phyloP scores from a whole-genome alignment of 371 early-diverging fungal genomes.

The Entomophthora muscae region DNA sequence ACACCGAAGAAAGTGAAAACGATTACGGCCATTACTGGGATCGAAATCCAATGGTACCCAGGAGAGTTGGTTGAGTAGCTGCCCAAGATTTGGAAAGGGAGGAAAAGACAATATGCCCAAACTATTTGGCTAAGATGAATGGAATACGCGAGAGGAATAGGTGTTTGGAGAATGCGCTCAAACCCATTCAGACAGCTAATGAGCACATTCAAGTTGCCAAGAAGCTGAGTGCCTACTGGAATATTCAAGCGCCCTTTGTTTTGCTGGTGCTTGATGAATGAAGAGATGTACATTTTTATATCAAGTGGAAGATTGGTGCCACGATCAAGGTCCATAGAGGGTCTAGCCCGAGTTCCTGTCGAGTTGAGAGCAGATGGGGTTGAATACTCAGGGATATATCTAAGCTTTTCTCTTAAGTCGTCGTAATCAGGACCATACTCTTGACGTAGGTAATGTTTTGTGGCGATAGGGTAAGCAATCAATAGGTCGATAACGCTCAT shows the following conservation, averaged over 20 bases:
- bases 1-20: constrained; percentile 57
- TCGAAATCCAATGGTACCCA: constrained; percentile 16
- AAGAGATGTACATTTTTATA: constrained; percentile 20
- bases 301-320: constrained; percentile 25
- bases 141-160: constrained; percentile 66
- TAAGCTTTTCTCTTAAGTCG: constrained; percentile 13
- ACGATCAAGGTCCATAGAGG: constrained; percentile 15
- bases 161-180: constrained; percentile 59
- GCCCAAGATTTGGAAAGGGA: constrained; percentile 47
- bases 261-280: constrained; percentile 18
- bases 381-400: constrained; percentile 3
- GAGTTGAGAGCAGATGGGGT: constrained; percentile 9
- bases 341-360: not conserved
- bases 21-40: constrained; percentile 33
- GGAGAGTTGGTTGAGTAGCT: constrained; percentile 9
- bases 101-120: constrained; percentile 37
- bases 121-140: constrained; percentile 58
- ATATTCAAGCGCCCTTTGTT: constrained; percentile 14
- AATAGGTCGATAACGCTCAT: constrained; percentile 42
- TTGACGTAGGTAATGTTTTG: constrained; percentile 52
- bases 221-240: constrained; percentile 16
- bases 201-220: constrained; percentile 17
- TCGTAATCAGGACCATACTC: constrained; percentile 25
- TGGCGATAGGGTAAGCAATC: constrained; percentile 42
- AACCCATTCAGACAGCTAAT: constrained; percentile 29